Evolutionary conservation across 2,329 filamentous ascomycete genomes (phyloP).

Genomic region (Apiospora saccharicola): DNA sequence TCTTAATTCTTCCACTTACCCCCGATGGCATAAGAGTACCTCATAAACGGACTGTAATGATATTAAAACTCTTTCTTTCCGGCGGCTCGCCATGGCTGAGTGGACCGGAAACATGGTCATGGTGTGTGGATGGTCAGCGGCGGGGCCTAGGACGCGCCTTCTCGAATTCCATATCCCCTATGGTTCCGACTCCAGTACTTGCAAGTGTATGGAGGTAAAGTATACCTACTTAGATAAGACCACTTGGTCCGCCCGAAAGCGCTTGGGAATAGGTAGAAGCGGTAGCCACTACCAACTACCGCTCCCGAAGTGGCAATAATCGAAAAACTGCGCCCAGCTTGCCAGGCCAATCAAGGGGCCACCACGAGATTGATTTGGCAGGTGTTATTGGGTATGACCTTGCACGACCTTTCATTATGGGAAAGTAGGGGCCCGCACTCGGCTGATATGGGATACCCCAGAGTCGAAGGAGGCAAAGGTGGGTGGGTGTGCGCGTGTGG

Average conservation of each 20-base stretch:
- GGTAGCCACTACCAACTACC: slow-evolving; percentile 2
- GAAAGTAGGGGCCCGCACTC: neutral
- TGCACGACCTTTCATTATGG: neutral
- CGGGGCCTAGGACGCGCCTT: neutral
- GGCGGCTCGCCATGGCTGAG: neutral
- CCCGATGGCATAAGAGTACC: no score
- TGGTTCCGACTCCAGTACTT: neutral
- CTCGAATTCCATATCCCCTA: neutral
- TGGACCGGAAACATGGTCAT: neutral
- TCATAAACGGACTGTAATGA: no score
- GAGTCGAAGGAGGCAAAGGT: slow-evolving; percentile 5
- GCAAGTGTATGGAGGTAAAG: neutral
- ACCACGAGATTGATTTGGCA: slow-evolving; percentile 5
- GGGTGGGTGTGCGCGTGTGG: neutral
- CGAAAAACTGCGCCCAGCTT: neutral
- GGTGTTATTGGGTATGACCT: neutral
- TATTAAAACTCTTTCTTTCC: no score
- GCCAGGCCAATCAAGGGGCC: slow-evolving; percentile 3
- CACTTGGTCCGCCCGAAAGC: neutral
- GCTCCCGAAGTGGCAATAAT: neutral
- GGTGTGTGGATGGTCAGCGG: slow-evolving; percentile 11
- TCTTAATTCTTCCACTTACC: no score
- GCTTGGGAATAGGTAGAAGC: neutral
- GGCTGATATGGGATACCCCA: slow-evolving; percentile 7
- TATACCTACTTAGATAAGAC: neutral